These are phyloP conservation scores for Ustulina deusta DNA, from an alignment of 2,329 filamentous ascomycete species.

Conservation along the genomic window DNA sequence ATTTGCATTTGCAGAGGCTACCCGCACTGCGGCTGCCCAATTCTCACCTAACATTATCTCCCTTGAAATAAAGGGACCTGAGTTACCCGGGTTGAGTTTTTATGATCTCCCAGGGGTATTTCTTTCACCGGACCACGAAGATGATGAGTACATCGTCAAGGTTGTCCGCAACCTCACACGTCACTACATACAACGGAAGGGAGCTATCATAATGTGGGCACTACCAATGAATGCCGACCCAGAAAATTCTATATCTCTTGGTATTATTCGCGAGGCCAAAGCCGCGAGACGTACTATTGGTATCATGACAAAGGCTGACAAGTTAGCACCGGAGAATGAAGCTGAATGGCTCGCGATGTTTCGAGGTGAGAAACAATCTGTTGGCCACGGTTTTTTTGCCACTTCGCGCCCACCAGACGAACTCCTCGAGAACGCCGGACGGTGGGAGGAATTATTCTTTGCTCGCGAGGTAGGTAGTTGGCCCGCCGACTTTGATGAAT, in stretches of 20 bases:
- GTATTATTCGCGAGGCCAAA: slow-evolving; percentile 68
- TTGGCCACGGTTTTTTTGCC: slow-evolving; percentile 83
- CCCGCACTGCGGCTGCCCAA: slow-evolving; percentile 41
- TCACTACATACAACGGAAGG: slow-evolving; percentile 75
- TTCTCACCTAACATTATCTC: slow-evolving; percentile 77
- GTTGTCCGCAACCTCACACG: slow-evolving; percentile 78
- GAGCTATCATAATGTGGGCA: slow-evolving; percentile 81
- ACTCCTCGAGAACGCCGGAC: slow-evolving; percentile 63
- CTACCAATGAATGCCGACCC: slow-evolving; percentile 83
- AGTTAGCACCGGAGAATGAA: slow-evolving; percentile 65
- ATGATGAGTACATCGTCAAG: slow-evolving; percentile 75
- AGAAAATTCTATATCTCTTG: slow-evolving; percentile 78
- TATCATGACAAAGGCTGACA: slow-evolving; percentile 87
- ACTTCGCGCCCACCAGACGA: slow-evolving; percentile 74
- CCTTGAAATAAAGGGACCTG: slow-evolving; percentile 78
- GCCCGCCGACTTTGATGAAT: slow-evolving; percentile 62
- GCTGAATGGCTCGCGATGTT: slow-evolving; percentile 74
- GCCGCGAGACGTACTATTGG: slow-evolving; percentile 74
- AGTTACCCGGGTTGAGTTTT: slow-evolving; percentile 80
- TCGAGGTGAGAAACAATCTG: slow-evolving; percentile 67
- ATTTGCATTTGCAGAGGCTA: slow-evolving; percentile 48
- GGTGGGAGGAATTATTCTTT: slow-evolving; percentile 67
- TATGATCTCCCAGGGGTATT: slow-evolving; percentile 90
- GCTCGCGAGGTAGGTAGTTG: slow-evolving; percentile 56
- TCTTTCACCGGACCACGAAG: slow-evolving; percentile 71